A percentile compares a stretch with the other conserved stretches of the same genome.
These are phyloP conservation scores for Sequoiadendron giganteum DNA, from an alignment of 75 land plant genomes.

Conservation along the genomic window DNA sequence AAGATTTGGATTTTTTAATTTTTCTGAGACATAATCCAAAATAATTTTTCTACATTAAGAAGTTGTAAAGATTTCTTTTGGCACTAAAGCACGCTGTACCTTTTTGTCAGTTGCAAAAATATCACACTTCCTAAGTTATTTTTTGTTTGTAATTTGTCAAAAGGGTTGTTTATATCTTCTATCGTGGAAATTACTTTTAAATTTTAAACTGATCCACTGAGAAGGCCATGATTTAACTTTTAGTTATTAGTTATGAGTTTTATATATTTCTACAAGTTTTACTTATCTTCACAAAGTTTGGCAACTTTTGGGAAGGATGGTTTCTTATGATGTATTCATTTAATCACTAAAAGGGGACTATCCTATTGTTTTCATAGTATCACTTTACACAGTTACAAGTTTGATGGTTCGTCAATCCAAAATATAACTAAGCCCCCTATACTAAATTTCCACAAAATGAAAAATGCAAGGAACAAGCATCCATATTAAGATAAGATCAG, in stretches of 20 bases:
- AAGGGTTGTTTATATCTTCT: neutral
- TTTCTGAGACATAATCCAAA: neutral
- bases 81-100: neutral
- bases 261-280: neutral
- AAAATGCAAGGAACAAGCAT: neutral
- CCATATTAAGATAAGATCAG: neutral
- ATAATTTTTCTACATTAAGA: neutral
- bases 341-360: neutral
- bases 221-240: neutral
- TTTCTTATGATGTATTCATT: neutral
- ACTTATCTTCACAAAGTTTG: neutral
- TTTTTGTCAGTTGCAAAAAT: neutral
- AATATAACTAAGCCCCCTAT: neutral
- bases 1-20: neutral
- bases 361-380: neutral
- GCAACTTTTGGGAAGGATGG: neutral
- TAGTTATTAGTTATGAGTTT: neutral
- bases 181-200: neutral
- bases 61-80: neutral
- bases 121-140: neutral
- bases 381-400: neutral
- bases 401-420: neutral
- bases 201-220: neutral
- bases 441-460: neutral
- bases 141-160: neutral